phyloP scores from a whole-genome alignment of 1,139 yeast genomes.

The Protomyces macrosporus region DNA sequence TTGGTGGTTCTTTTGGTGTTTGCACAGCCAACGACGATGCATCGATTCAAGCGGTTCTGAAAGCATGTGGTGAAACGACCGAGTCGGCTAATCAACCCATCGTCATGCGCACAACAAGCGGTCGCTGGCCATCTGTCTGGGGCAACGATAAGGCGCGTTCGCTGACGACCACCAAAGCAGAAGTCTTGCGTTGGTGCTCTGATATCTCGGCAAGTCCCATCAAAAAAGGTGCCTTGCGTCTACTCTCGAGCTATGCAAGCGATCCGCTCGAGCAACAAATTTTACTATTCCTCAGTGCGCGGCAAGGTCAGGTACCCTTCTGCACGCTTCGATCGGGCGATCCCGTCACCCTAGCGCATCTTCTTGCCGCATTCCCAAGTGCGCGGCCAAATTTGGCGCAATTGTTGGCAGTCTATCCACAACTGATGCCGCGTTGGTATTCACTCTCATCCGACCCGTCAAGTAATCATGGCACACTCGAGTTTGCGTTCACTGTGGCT shows the following conservation, averaged over 20 bases:
- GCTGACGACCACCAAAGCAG: conserved; percentile 32
- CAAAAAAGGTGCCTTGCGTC: conserved; percentile 32
- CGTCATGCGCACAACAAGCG: conserved; percentile 31
- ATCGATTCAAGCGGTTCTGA: conserved; percentile 32
- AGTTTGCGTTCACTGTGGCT: conserved; percentile 35
- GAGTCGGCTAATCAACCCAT: conserved; percentile 27
- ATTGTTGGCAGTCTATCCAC: conserved; percentile 34
- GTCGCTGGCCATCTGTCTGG: conserved; percentile 36
- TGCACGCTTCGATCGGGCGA: conserved; percentile 31
- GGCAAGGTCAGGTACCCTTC: conserved; percentile 34
- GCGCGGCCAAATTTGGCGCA: conserved; percentile 32
- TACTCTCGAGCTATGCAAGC: conserved; percentile 32
- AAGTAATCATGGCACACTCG: conserved; percentile 30
- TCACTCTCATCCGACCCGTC: conserved; percentile 35
- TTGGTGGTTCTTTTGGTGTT: conserved; percentile 36
- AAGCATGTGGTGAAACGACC: conserved; percentile 26
- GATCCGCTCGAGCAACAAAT: conserved; percentile 30
- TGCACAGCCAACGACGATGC: conserved; percentile 33
- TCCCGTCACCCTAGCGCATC: conserved; percentile 32
- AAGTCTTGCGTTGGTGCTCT: conserved; percentile 34
- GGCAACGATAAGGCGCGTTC: conserved; percentile 33
- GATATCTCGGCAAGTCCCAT: conserved; percentile 33
- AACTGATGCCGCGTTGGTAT: conserved; percentile 35
- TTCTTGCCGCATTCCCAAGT: conserved; percentile 34
- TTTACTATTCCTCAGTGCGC: conserved; percentile 32